Conservation (phyloP, 2,329 filamentous ascomycete species). For the Calonectria multiphialidica region DNA sequence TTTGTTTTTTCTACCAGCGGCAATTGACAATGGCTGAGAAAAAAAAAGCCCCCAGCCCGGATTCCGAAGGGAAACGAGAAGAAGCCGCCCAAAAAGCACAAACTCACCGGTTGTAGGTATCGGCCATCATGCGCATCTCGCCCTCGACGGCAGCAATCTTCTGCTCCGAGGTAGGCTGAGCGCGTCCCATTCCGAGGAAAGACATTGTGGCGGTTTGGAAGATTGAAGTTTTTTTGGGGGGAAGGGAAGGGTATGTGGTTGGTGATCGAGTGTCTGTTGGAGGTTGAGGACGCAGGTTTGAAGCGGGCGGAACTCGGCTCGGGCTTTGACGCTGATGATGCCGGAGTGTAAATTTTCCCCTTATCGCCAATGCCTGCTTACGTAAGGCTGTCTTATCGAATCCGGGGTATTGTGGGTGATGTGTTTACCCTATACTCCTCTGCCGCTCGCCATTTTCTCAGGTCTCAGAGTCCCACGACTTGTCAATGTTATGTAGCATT, state of each 20-base stretch:
- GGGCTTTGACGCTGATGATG: constrained; percentile 19
- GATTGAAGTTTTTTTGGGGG: neutral
- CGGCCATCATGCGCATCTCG: constrained; percentile 96
- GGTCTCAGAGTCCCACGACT: no score
- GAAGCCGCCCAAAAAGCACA: no score
- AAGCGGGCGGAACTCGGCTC: constrained; percentile 21
- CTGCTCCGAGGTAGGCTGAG: constrained; percentile 93
- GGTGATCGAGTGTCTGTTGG: constrained; percentile 12
- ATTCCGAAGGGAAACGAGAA: no score
- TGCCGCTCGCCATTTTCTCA: no score
- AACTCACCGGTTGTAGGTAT: constrained; percentile 95
- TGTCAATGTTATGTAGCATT: no score
- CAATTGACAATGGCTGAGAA: neutral
- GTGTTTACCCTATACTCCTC: constrained; percentile 34
- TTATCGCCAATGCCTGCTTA: constrained; percentile 40
- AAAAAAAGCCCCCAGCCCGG: no score
- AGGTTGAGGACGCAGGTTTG: constrained; percentile 22
- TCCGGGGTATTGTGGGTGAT: neutral
- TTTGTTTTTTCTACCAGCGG: neutral
- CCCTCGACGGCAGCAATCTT: constrained; percentile 97
- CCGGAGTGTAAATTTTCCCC: constrained; percentile 40
- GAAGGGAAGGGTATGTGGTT: neutral
- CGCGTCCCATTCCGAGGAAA: constrained; percentile 65
- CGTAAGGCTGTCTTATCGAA: constrained; percentile 32
- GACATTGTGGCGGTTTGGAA: constrained; percentile 51